A percentile compares a stretch with the other conserved stretches of the same genome.
These are phyloP conservation scores for Globisporangium splendens DNA, from an alignment of 352 stramenopile genomes.

Conservation along the genomic window DNA sequence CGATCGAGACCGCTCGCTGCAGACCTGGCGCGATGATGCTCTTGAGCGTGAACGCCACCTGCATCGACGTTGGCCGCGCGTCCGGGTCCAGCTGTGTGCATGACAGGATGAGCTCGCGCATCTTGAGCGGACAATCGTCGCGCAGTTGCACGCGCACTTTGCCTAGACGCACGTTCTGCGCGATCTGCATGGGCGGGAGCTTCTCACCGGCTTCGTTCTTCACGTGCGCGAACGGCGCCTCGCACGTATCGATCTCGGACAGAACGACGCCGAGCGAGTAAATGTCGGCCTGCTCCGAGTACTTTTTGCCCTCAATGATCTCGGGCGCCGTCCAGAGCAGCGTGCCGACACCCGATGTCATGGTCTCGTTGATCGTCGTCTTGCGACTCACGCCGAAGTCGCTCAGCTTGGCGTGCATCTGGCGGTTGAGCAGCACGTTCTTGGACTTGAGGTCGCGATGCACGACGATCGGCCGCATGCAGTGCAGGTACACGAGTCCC, in stretches of 20 bases:
- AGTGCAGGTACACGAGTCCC: slow-evolving; percentile 84
- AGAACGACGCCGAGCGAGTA: slow-evolving; percentile 86
- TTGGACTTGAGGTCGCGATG: slow-evolving; percentile 88
- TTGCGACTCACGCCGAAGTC: slow-evolving; percentile 86
- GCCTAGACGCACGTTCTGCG: slow-evolving; percentile 52
- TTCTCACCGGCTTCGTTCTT: slow-evolving; percentile 41
- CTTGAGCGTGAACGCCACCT: slow-evolving; percentile 71
- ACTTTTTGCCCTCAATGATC: slow-evolving; percentile 84
- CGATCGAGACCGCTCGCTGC: slow-evolving; percentile 15
- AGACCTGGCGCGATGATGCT: slow-evolving; percentile 64
- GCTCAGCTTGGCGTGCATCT: slow-evolving; percentile 74
- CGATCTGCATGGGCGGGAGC: slow-evolving; percentile 68
- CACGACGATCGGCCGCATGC: slow-evolving; percentile 60
- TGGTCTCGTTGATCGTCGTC: slow-evolving; percentile 64
- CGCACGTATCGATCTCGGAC: slow-evolving; percentile 72
- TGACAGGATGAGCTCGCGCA: slow-evolving; percentile 45
- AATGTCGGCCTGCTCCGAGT: slow-evolving; percentile 86
- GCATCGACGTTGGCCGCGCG: slow-evolving; percentile 55
- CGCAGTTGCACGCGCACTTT: slow-evolving; percentile 50
- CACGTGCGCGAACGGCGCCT: slow-evolving; percentile 51
- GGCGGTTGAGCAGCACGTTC: slow-evolving; percentile 76
- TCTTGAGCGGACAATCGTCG: slow-evolving; percentile 51
- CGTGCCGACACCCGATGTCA: slow-evolving; percentile 77
- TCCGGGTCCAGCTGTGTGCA: slow-evolving; percentile 71
- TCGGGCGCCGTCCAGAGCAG: slow-evolving; percentile 85